Conservation (phyloP, 2,329 filamentous ascomycete species). For the Pseudogymnoascus sp. region DNA sequence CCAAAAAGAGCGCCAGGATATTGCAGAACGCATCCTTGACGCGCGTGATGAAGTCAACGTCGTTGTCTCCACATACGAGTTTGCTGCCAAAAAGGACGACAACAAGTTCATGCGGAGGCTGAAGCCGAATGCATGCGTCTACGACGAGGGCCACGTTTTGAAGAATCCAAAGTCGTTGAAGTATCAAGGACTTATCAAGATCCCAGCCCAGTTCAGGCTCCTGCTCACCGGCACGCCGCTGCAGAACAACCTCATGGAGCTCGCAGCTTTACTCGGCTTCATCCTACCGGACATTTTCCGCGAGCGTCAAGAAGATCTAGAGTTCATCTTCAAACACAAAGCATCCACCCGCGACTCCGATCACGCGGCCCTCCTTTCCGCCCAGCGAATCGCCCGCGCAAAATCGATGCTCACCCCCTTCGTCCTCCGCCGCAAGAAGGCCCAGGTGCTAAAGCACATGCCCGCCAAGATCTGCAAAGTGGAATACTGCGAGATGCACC, state of each 20-base stretch:
- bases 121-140: slow-evolving; percentile 53
- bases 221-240: slow-evolving; percentile 85
- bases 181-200: slow-evolving; percentile 69
- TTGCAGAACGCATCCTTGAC: slow-evolving; percentile 57
- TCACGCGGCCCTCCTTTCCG: slow-evolving; percentile 76
- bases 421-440: slow-evolving; percentile 86
- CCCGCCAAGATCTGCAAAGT: slow-evolving; percentile 72
- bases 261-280: slow-evolving; percentile 85
- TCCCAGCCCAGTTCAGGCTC: slow-evolving; percentile 74
- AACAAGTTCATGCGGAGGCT: slow-evolving; percentile 53
- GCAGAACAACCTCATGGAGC: slow-evolving; percentile 88
- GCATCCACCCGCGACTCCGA: slow-evolving; percentile 72
- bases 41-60: slow-evolving; percentile 60
- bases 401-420: slow-evolving; percentile 92
- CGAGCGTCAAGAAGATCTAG: slow-evolving; percentile 67
- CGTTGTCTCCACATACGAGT: slow-evolving; percentile 64
- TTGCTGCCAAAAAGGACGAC: slow-evolving; percentile 49
- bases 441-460: slow-evolving; percentile 78
- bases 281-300: slow-evolving; percentile 81
- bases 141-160: slow-evolving; percentile 88
- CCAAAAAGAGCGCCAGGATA: slow-evolving; percentile 56
- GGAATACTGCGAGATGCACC: slow-evolving; percentile 71
- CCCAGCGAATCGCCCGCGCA: slow-evolving; percentile 76
- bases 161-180: slow-evolving; percentile 80
- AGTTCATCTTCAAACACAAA: slow-evolving; percentile 84